phyloP scores from a whole-genome alignment of 345 rosid species.

The Lumnitzera littorea region DNA sequence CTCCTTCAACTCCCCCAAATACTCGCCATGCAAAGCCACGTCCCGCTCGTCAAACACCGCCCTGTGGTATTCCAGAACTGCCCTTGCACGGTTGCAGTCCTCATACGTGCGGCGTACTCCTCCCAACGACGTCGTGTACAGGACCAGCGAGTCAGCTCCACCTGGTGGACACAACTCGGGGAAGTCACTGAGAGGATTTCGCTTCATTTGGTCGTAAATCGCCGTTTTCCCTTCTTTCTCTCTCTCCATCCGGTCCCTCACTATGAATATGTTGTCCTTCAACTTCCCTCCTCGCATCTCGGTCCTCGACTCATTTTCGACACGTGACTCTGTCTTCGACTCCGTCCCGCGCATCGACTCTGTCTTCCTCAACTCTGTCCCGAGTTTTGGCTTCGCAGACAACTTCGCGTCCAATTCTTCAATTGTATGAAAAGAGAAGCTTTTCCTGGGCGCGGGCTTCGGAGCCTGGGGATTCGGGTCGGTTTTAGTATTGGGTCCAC shows the following conservation, averaged over 20 bases:
- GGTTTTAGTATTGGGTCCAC: neutral
- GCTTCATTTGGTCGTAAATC: conserved; percentile 26
- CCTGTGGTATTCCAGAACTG: conserved; percentile 47
- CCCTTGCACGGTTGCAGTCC: conserved; percentile 46
- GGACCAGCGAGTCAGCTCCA: conserved; percentile 51
- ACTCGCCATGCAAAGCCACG: conserved; percentile 74
- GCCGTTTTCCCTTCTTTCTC: conserved; percentile 63
- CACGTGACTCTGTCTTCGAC: conserved; percentile 7
- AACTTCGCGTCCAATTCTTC: conserved; percentile 67
- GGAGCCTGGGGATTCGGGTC: conserved; percentile 5
- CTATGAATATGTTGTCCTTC: conserved; percentile 62
- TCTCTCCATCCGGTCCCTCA: conserved; percentile 51
- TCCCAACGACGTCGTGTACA: conserved; percentile 85
- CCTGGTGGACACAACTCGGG: conserved; percentile 77
- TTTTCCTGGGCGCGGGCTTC: conserved; percentile 25
- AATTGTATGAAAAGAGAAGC: conserved; percentile 69
- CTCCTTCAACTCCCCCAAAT: conserved; percentile 51
- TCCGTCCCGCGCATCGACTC: conserved; percentile 16
- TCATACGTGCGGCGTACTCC: conserved; percentile 83
- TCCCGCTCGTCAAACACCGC: conserved; percentile 81
- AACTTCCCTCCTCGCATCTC: conserved; percentile 33
- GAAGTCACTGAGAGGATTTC: conserved; percentile 66
- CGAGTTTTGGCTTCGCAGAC: conserved; percentile 20
- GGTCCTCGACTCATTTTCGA: conserved; percentile 14
- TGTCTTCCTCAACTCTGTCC: conserved; percentile 27